Conservation (phyloP, 441 rosid genomes). For the Aquilaria agallochum region DNA sequence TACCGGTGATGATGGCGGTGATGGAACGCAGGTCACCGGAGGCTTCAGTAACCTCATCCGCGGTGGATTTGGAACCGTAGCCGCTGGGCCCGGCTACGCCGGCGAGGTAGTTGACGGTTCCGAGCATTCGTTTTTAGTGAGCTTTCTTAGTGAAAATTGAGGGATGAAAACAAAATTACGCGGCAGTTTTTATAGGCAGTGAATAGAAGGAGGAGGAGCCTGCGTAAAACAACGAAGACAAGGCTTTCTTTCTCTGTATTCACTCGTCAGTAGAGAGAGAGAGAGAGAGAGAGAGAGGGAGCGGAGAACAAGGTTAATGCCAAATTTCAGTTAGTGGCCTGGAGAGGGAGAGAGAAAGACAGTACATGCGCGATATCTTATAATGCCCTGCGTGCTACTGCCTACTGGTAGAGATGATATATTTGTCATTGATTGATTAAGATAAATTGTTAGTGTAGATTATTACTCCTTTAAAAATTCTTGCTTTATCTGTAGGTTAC, state of each 20-base stretch:
- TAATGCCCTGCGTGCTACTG: too few relatives aligned
- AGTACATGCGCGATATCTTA: background rate
- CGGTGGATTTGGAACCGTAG: slow-evolving; percentile 82
- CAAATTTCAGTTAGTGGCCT: background rate
- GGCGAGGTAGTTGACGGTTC: slow-evolving; percentile 65
- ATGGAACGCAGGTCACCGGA: slow-evolving; percentile 47
- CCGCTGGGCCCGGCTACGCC: slow-evolving; percentile 77
- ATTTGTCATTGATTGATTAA: slow-evolving; percentile 31
- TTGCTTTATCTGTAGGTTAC: too few relatives aligned
- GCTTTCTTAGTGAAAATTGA: background rate
- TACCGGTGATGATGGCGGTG: slow-evolving; percentile 91
- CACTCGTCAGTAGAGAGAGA: slow-evolving; percentile 1
- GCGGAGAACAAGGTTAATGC: background rate
- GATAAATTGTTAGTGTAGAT: slow-evolving; percentile 17
- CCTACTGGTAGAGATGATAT: slow-evolving; percentile 12
- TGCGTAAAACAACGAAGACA: background rate
- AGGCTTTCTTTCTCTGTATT: slow-evolving; percentile 14
- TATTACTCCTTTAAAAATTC: slow-evolving; percentile 6
- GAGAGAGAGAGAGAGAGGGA: slow-evolving; percentile 6
- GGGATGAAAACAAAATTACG: background rate
- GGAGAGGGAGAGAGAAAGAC: slow-evolving; percentile 3
- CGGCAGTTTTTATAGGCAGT: background rate
- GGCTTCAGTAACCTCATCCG: slow-evolving; percentile 55
- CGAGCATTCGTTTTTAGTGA: slow-evolving; percentile 38
- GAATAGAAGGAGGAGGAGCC: background rate